These are phyloP conservation scores for Fonsecaea nubica DNA, from an alignment of 2,329 filamentous ascomycete genomes.

Conservation along the genomic window DNA sequence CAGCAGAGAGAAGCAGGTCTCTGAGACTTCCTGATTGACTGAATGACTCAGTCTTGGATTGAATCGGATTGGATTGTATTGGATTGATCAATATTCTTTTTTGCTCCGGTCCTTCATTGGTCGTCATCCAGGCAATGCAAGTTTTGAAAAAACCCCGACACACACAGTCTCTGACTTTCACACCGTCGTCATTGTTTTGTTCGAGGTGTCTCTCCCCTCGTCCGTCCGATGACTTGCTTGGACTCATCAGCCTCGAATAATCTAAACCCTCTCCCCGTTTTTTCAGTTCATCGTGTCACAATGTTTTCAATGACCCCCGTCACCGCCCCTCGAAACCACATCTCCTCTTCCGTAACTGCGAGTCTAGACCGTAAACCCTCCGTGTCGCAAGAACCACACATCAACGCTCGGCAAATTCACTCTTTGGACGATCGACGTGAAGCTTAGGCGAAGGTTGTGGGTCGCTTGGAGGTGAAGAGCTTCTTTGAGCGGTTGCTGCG, in stretches of 20 bases:
- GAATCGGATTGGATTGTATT: background rate
- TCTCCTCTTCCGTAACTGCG: background rate
- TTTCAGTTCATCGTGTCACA: background rate
- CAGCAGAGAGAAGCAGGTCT: background rate
- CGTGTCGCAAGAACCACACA: background rate
- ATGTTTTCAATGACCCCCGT: background rate
- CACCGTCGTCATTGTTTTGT: background rate
- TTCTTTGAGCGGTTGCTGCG: conserved; percentile 87
- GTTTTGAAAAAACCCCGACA: background rate
- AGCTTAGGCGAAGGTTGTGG: conserved; percentile 94
- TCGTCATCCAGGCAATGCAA: conserved; percentile 3
- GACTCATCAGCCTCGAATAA: background rate
- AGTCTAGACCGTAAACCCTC: background rate
- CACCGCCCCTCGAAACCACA: background rate
- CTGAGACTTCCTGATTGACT: background rate
- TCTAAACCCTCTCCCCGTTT: background rate
- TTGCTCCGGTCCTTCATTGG: background rate
- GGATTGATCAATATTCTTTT: conserved; percentile 2
- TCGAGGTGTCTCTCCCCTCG: background rate
- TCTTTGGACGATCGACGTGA: conserved; percentile 39
- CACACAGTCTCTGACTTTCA: background rate
- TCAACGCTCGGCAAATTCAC: background rate
- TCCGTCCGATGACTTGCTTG: background rate
- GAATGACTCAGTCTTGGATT: background rate
- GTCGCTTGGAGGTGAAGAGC: conserved; percentile 90